Evolutionary conservation across 441 rosid species (phyloP).

Genomic region (Populus tomentosa): DNA sequence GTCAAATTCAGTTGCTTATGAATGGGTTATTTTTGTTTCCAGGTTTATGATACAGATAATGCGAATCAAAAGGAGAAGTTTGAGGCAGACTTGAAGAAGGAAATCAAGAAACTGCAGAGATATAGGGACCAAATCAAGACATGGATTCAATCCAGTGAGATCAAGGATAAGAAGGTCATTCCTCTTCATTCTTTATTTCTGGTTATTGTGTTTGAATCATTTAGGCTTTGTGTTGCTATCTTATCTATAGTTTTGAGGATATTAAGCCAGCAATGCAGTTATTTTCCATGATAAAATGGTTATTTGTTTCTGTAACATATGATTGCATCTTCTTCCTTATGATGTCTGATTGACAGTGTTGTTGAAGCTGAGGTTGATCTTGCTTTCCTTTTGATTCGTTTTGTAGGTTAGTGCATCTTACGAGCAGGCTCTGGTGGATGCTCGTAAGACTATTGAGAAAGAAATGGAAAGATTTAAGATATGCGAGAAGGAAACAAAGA

Average conservation of each 20-base stretch:
- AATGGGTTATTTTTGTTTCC: constrained; percentile 22
- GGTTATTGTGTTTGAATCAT: background rate
- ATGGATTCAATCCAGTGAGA: constrained; percentile 99
- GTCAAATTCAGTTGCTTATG: background rate
- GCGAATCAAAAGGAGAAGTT: constrained; percentile 98
- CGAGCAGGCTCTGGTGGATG: constrained; percentile 87
- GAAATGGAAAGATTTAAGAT: constrained; percentile 99
- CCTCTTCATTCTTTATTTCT: constrained; percentile 6
- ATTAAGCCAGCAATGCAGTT: background rate
- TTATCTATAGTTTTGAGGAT: background rate
- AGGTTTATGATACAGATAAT: constrained; percentile 98
- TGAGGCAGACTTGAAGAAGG: constrained; percentile 99
- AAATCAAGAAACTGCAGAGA: constrained; percentile 64
- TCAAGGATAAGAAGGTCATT: constrained; percentile 95
- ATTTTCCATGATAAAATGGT: background rate
- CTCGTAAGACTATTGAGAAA: constrained; percentile 80
- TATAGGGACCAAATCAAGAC: constrained; percentile 74
- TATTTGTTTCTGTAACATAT: background rate
- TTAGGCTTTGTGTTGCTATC: background rate
- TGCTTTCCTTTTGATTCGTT: constrained; percentile 24
- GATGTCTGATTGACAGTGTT: background rate
- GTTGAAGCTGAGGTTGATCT: constrained; percentile 22
- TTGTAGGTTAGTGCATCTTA: constrained; percentile 96
- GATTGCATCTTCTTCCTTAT: constrained; percentile 4
- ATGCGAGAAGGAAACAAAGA: constrained; percentile 92